phyloP scores from a whole-genome alignment of 2,329 filamentous ascomycete genomes.

The Epichloe glyceriae region DNA sequence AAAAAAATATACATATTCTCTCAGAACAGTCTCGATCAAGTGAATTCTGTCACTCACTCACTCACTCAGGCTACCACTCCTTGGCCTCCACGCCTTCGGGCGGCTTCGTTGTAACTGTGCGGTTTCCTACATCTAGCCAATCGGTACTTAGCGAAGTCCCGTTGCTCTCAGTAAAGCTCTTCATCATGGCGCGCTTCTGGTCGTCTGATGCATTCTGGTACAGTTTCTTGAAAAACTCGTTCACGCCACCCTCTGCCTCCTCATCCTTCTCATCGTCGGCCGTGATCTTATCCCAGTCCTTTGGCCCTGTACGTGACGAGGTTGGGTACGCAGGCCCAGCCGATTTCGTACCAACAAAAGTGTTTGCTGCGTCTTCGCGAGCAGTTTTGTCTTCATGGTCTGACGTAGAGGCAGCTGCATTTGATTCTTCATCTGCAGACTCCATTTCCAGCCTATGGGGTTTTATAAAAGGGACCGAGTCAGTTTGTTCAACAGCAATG shows the following conservation, averaged over 20 bases:
- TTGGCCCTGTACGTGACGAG: conserved; percentile 69
- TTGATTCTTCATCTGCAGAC: neutral
- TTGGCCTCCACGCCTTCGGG: conserved; percentile 69
- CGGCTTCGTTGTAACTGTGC: conserved; percentile 57
- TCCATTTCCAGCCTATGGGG: neutral
- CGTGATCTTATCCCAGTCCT: conserved; percentile 80
- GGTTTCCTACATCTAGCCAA: conserved; percentile 68
- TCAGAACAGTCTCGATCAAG: no score
- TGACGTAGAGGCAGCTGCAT: neutral
- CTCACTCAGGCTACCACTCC: conserved; percentile 40
- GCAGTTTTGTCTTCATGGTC: neutral
- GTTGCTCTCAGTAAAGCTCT: conserved; percentile 89
- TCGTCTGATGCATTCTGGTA: conserved; percentile 68
- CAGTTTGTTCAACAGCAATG: neutral
- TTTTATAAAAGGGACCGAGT: neutral
- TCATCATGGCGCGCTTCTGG: conserved; percentile 88
- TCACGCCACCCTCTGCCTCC: conserved; percentile 49
- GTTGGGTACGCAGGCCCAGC: conserved; percentile 60
- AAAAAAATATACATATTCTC: no score
- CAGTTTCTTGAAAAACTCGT: conserved; percentile 80
- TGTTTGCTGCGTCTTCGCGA: neutral
- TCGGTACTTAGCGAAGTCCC: conserved; percentile 87
- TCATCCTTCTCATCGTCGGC: conserved; percentile 44
- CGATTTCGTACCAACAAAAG: neutral
- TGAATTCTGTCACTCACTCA: no score